These are phyloP conservation scores for Isabelozyma rhagii DNA, from an alignment of 805 yeast species.

Conservation along the genomic window DNA sequence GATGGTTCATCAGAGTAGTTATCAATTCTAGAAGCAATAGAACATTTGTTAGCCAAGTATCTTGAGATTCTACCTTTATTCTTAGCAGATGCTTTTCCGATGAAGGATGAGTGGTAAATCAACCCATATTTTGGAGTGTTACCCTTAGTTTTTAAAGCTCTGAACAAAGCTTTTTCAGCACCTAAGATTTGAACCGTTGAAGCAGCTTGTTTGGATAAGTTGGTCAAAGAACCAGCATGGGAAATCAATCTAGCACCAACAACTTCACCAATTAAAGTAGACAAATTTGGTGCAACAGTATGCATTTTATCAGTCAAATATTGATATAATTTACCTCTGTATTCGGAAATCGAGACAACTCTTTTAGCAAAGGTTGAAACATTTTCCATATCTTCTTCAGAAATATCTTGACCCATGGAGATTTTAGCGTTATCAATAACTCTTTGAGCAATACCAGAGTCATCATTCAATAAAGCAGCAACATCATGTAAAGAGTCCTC, in stretches of 20 bases:
- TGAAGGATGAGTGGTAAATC: slow-evolving; percentile 91
- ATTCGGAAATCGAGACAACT: slow-evolving; percentile 87
- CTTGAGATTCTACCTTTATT: slow-evolving; percentile 99
- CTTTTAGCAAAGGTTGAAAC: slow-evolving; percentile 89
- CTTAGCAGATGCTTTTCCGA: slow-evolving; percentile 90
- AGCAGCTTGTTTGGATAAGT: slow-evolving; percentile 96
- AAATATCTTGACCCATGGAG: slow-evolving; percentile 98
- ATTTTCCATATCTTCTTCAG: slow-evolving; percentile 91
- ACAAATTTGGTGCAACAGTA: slow-evolving; percentile 94
- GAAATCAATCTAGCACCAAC: slow-evolving; percentile 98
- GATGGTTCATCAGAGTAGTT: slow-evolving; percentile 94
- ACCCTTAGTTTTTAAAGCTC: slow-evolving; percentile 95
- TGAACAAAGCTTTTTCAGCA: slow-evolving; percentile 94
- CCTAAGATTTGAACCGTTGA: slow-evolving; percentile 97
- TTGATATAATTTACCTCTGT: slow-evolving; percentile 77
- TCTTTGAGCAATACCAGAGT: slow-evolving; percentile 84
- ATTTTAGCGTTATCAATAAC: slow-evolving; percentile 93
- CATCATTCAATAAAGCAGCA: slow-evolving; percentile 87
- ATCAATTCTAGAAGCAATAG: slow-evolving; percentile 98
- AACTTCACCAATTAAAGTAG: slow-evolving; percentile 96
- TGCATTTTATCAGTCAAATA: slow-evolving; percentile 95
- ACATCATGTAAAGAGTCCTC: slow-evolving; percentile 95
- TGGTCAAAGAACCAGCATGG: slow-evolving; percentile 97
- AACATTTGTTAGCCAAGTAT: slow-evolving; percentile 97
- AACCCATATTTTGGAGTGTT: slow-evolving; percentile 96